These are phyloP conservation scores for Yamadazyma paraphyllophila DNA, from an alignment of 805 yeast species.

Conservation along the genomic window DNA sequence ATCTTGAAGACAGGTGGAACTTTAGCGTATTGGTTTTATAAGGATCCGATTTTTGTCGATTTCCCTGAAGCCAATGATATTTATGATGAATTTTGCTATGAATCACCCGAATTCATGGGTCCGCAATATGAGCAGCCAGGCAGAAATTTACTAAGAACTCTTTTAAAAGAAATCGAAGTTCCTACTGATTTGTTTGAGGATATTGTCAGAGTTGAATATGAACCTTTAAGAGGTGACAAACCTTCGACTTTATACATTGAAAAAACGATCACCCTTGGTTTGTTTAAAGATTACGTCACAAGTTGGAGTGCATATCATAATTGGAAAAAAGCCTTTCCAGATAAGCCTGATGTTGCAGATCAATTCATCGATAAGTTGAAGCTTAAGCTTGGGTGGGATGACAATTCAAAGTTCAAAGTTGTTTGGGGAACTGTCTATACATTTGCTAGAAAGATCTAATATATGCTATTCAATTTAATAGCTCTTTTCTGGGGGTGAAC, in stretches of 20 bases:
- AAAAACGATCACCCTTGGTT: slow-evolving; percentile 14
- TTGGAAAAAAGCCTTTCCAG: slow-evolving; percentile 40
- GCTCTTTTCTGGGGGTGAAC: slow-evolving; percentile 38
- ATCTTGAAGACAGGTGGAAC: slow-evolving; percentile 63
- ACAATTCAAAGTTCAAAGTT: slow-evolving; percentile 40
- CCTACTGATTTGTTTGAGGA: slow-evolving; percentile 40
- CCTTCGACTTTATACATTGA: slow-evolving; percentile 18
- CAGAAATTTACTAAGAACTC: slow-evolving; percentile 32
- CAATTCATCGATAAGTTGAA: slow-evolving; percentile 42
- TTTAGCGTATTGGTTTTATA: slow-evolving; percentile 75
- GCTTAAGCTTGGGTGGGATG: slow-evolving; percentile 43
- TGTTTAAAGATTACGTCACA: slow-evolving; percentile 40
- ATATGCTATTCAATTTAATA: neutral
- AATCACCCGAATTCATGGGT: slow-evolving; percentile 42
- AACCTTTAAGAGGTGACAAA: slow-evolving; percentile 17
- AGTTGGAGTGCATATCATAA: slow-evolving; percentile 73
- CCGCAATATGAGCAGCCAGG: slow-evolving; percentile 50
- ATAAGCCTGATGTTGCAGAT: slow-evolving; percentile 47
- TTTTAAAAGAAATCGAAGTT: slow-evolving; percentile 38
- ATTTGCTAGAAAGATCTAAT: slow-evolving; percentile 34
- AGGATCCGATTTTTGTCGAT: slow-evolving; percentile 59
- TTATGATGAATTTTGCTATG: slow-evolving; percentile 37
- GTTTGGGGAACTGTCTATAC: slow-evolving; percentile 58
- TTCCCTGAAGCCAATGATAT: slow-evolving; percentile 51
- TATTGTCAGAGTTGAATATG: slow-evolving; percentile 27